phyloP scores from a whole-genome alignment of 441 rosid genomes.

The Populus hybrid region DNA sequence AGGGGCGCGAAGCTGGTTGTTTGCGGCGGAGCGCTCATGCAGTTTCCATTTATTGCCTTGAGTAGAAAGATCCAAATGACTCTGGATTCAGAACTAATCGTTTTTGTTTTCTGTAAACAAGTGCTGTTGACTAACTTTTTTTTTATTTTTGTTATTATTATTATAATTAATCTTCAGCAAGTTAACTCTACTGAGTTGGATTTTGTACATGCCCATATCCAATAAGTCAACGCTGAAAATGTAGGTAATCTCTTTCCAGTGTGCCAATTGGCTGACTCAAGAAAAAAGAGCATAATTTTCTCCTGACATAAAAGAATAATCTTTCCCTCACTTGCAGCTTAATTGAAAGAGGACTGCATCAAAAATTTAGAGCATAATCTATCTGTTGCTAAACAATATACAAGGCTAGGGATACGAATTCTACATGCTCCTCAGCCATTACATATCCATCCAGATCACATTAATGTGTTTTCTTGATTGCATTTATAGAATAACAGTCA shows the following conservation, averaged over 20 bases:
- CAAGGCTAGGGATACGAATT: constrained; percentile 25
- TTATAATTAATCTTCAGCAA: not conserved
- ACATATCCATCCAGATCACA: not conserved
- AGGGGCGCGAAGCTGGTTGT: not conserved
- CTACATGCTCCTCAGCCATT: not conserved
- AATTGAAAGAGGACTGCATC: constrained; percentile 12
- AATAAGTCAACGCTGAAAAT: not conserved
- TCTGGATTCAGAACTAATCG: not conserved
- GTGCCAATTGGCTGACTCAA: not conserved
- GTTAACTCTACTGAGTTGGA: not conserved
- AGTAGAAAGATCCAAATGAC: not conserved
- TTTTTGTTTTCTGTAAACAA: not conserved
- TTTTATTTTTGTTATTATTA: too few relatives aligned
- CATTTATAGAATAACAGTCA: not conserved
- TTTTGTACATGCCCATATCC: too few relatives aligned
- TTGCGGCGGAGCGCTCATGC: not conserved
- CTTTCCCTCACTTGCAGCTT: constrained; percentile 16
- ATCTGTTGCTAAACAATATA: constrained; percentile 36
- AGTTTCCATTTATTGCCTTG: too few relatives aligned
- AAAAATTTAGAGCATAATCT: constrained; percentile 32
- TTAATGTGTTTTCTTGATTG: not conserved
- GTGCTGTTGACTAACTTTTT: not conserved
- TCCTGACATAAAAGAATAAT: not conserved
- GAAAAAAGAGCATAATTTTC: not conserved
- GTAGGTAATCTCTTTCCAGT: not conserved